These are phyloP conservation scores for Perilla frutescens DNA, from an alignment of 257 asterid species.

Conservation along the genomic window DNA sequence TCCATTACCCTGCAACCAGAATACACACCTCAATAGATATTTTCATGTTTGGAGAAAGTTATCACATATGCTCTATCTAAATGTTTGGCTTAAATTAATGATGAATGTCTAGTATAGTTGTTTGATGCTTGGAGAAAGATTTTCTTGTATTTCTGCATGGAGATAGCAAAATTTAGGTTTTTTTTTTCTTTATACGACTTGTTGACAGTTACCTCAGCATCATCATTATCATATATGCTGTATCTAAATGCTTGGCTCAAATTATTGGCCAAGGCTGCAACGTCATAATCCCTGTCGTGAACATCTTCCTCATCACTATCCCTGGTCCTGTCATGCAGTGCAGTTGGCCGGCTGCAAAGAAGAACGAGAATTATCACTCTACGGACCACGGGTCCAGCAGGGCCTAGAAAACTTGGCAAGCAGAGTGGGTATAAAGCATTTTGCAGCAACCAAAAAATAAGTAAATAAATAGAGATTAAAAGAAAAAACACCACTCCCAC, in stretches of 20 bases:
- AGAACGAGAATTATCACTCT: conserved; percentile 20
- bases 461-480: neutral
- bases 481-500: neutral
- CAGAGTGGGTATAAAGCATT: conserved; percentile 3
- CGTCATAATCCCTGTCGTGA: conserved; percentile 93
- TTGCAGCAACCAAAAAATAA: neutral
- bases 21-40: conserved; percentile 33
- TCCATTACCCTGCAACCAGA: conserved; percentile 75
- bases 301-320: conserved; percentile 92
- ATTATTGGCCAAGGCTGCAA: conserved; percentile 87
- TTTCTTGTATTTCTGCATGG: neutral
- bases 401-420: conserved; percentile 9
- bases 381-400: conserved; percentile 25
- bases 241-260: conserved; percentile 91
- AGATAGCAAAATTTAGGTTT: conserved; percentile 16
- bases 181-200: conserved; percentile 9
- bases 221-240: conserved; percentile 79
- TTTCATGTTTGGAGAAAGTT: conserved; percentile 10
- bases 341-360: conserved; percentile 88
- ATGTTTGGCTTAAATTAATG: neutral
- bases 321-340: conserved; percentile 80
- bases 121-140: conserved; percentile 1
- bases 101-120: too few relatives aligned
- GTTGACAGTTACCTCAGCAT: conserved; percentile 60
- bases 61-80: neutral